These are phyloP conservation scores for Lithospermum erythrorhizon DNA, from an alignment of 257 asterid genomes.

Conservation along the genomic window DNA sequence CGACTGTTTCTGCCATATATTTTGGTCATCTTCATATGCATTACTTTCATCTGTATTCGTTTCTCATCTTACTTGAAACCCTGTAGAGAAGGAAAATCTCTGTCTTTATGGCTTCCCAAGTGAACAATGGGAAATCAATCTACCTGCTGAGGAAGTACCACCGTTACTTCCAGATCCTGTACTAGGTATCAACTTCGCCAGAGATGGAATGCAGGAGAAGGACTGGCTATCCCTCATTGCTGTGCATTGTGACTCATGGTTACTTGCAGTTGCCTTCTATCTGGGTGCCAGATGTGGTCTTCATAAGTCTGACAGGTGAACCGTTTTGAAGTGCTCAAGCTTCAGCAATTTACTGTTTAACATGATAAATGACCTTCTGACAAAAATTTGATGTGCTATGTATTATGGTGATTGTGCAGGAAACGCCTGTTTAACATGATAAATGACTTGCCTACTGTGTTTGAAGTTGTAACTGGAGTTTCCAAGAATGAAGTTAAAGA, in stretches of 20 bases:
- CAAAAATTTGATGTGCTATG: background rate
- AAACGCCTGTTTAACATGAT: background rate
- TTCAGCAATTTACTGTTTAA: background rate
- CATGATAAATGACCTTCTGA: background rate
- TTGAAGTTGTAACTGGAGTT: background rate
- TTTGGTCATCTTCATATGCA: too few species aligned
- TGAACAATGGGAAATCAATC: background rate
- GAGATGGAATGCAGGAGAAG: background rate
- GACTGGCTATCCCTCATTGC: background rate
- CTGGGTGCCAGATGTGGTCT: background rate
- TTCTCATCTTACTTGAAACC: background rate
- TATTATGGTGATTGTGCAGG: background rate
- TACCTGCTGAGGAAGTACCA: background rate
- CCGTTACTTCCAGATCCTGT: background rate
- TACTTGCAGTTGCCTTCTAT: background rate
- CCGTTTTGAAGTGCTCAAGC: background rate
- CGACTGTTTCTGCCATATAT: too few species aligned
- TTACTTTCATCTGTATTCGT: too few species aligned
- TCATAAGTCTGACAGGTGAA: background rate
- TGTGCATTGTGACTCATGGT: background rate
- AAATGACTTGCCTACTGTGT: background rate
- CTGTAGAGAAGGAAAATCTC: background rate
- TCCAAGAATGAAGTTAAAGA: background rate
- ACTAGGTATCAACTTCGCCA: background rate
- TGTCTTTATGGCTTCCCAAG: background rate